Conservation (phyloP, 805 yeast species). For the Naumovozyma castellii region DNA sequence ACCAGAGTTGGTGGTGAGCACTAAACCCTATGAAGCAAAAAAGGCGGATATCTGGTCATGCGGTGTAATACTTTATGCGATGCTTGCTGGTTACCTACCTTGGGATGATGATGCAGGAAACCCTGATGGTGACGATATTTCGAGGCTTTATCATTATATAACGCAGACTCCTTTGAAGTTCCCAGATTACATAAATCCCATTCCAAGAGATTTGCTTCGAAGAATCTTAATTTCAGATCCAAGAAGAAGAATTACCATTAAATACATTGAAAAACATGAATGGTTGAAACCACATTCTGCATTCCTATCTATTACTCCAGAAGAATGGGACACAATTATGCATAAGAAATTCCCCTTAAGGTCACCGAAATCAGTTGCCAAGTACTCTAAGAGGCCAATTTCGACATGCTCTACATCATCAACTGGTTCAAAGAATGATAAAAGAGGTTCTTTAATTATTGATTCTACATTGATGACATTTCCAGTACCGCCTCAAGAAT, state of each 20-base stretch:
- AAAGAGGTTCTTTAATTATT: constrained; percentile 29
- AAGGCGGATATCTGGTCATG: constrained; percentile 97
- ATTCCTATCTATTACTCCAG: constrained; percentile 75
- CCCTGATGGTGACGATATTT: constrained; percentile 91
- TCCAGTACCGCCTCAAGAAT: constrained; percentile 62
- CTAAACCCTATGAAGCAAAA: constrained; percentile 82
- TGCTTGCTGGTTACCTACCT: constrained; percentile 94
- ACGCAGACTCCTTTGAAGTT: constrained; percentile 86
- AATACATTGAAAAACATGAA: constrained; percentile 67
- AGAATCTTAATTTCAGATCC: constrained; percentile 81
- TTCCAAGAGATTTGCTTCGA: constrained; percentile 84
- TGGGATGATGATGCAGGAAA: constrained; percentile 96
- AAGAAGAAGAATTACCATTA: constrained; percentile 55
- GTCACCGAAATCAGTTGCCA: constrained; percentile 6
- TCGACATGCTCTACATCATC: constrained; percentile 32
- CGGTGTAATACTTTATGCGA: constrained; percentile 91
- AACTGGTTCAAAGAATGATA: constrained; percentile 32
- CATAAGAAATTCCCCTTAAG: constrained; percentile 5
- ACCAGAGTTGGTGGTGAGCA: constrained; percentile 89
- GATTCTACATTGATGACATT: constrained; percentile 33
- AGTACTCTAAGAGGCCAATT: constrained; percentile 13
- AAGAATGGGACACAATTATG: constrained; percentile 71
- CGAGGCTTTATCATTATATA: constrained; percentile 81
- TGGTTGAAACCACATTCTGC: constrained; percentile 84
- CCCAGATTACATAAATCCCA: constrained; percentile 86